Evolutionary conservation across 768 basidiomycete genomes (phyloP).

Genomic region (Suillus subaureus): DNA sequence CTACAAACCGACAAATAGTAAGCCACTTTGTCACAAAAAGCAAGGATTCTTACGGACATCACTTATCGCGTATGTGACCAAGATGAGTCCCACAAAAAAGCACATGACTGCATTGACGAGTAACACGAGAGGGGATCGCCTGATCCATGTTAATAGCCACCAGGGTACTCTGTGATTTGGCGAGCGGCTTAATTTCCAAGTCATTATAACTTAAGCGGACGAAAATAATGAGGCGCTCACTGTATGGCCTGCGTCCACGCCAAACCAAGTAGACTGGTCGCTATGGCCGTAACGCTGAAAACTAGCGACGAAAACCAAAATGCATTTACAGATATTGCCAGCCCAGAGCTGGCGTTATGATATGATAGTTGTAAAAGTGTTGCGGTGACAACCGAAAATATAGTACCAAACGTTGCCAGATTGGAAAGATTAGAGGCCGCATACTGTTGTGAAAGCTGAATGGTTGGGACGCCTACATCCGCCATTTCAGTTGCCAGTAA

Average conservation of each 20-base stretch:
- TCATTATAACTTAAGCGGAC: slow-evolving; percentile 19
- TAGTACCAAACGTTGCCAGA: slow-evolving; percentile 45
- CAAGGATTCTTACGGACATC: slow-evolving; percentile 47
- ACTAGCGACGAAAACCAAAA: slow-evolving; percentile 50
- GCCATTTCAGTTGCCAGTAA: background rate
- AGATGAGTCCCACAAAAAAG: slow-evolving; percentile 77
- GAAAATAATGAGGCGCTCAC: slow-evolving; percentile 27
- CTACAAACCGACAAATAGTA: slow-evolving; percentile 36
- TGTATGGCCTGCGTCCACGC: slow-evolving; percentile 51
- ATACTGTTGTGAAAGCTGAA: slow-evolving; percentile 45
- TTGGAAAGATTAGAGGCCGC: slow-evolving; percentile 43
- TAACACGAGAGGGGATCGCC: slow-evolving; percentile 80
- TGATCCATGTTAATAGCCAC: slow-evolving; percentile 82
- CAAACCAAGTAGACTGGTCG: slow-evolving; percentile 44
- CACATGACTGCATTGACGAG: slow-evolving; percentile 81
- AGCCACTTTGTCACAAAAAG: slow-evolving; percentile 18
- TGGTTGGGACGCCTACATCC: slow-evolving; percentile 41
- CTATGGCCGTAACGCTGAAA: slow-evolving; percentile 46
- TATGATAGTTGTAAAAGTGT: slow-evolving; percentile 44
- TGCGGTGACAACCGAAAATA: slow-evolving; percentile 47
- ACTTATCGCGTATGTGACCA: slow-evolving; percentile 72
- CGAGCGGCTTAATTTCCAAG: slow-evolving; percentile 42
- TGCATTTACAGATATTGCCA: slow-evolving; percentile 39
- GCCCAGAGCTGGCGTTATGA: slow-evolving; percentile 21
- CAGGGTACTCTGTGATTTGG: slow-evolving; percentile 57